Base-by-base conservation (phyloP, 495 filamentous ascomycete species). In the Penicillium atrosanguineum region DNA sequence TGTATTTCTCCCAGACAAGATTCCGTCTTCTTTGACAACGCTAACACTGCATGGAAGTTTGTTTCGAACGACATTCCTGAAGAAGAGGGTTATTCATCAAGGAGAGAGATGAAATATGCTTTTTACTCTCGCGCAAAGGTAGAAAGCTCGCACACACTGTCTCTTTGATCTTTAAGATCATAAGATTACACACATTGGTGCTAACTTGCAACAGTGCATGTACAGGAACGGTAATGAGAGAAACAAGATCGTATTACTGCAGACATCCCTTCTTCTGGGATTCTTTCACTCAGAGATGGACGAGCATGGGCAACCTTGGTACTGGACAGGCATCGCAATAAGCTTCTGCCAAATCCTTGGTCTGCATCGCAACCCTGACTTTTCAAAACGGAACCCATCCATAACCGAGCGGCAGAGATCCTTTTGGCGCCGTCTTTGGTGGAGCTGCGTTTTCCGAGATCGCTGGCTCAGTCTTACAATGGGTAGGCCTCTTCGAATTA, bases 341-440 rank as follows among this genome's bases (percentile, higher is more conserved):
- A 67, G 49, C 29, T 60, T 68, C 7, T 63, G 65, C 26, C 69
- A 72, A 25, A 65, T 65, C 12, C 56, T 74, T 0, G 71, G 71
- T 9, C 54, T 74, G 3, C 65, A 74, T 49, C 65, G 69, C 6
- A 45, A 63, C 20, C 63, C 65, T 0, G 62, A 55, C 20, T 9
- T 19, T 1, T 41, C 59, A 7, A 45, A 51, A 12, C 59, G 50
- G 38, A 64, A 64, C 46, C 19, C 62, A 1, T 47, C 56, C 8
- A 57, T 69, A 12, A 55, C 58, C 3, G 56, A 60, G 9, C 59
- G 56, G 14, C 71, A 70, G 43, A 57, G 64, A n/a, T 46, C 48
- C 23, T 57, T 71, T 9, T 70, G 69, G 67, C 65, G 69, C 21
- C 71, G 71, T 2, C 68, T 74, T 42, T 74, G 71, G 71, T 74